phyloP scores from a whole-genome alignment of 2,329 filamentous ascomycete species.

The Aspergillus sergii region DNA sequence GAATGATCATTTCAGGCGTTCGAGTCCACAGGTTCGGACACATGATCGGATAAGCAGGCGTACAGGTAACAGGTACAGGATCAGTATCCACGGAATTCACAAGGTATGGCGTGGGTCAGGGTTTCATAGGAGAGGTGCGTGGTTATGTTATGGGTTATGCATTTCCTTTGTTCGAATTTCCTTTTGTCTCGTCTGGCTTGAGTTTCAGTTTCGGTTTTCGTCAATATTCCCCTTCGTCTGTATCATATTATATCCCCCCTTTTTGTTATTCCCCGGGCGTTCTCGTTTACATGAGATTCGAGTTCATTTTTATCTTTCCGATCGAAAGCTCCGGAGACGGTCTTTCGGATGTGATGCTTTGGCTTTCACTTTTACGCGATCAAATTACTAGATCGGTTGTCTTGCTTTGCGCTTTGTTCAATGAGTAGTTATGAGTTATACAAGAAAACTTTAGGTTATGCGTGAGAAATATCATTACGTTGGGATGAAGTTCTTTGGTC shows the following conservation, averaged over 20 bases:
- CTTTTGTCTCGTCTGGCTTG: background rate
- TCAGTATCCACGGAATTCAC: background rate
- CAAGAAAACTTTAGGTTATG: background rate
- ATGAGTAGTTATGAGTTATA: background rate
- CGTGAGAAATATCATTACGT: background rate
- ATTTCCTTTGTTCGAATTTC: background rate
- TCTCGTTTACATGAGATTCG: constrained; percentile 6
- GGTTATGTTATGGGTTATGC: background rate
- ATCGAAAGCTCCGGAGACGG: background rate
- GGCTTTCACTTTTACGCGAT: background rate
- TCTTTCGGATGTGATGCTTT: background rate
- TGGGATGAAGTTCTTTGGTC: background rate
- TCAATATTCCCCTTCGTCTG: constrained; percentile 11
- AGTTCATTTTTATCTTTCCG: background rate
- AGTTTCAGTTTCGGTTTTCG: background rate
- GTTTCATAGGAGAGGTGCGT: background rate
- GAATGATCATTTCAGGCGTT: background rate
- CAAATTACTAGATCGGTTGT: background rate
- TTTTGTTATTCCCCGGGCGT: background rate
- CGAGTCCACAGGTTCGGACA: background rate
- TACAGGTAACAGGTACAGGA: background rate
- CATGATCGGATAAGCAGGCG: constrained; percentile 6
- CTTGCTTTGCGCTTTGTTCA: background rate
- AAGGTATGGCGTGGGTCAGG: background rate
- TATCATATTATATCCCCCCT: constrained; percentile 11